Evolutionary conservation across 1,284 basidiomycete species (phyloP), one percentile per base, ranked within the genome.

Genomic region (Puccinia brachypodii): DNA sequence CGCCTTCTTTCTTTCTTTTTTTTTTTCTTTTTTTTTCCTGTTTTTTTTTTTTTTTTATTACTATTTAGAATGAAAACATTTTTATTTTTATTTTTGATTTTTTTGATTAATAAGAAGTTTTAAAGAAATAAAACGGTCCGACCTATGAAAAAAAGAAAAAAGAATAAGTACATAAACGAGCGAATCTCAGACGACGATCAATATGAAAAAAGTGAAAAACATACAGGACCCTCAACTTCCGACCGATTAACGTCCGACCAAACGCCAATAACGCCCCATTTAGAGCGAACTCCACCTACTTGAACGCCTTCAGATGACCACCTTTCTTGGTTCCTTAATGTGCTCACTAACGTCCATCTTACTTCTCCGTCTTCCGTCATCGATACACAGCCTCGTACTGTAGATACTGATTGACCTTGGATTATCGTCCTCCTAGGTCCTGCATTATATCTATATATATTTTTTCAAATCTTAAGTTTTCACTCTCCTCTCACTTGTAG

Each of bases 121-220:
- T 81, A 33, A 66, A 81, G 22, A 81, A 81, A 74, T 81, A 81
- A 40, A 81, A 81, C 2, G 78, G 78, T 11, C 78, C 78, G 42
- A 71, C 78, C 78, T 81, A 66, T n/a, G 22, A 13, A 47, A 74
- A 6, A 9, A 50, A 44, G 25, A 0, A 44, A 33, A 22, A 9
- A 68, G 16, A 31, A 8, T 19, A 64, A 40, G 22, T 6, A 4
- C 16, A n/a, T 9, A 64, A 0, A 1, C 31, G 58, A 19, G 2
- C 2, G 33, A 6, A 28, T 36, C 2, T n/a, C 0, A n/a, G n/a
- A 40, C 2, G 22, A 25, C 3, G n/a, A 62, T 3, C 16, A 60
- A 16, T 8, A 69, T 50, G 69, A 33, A 71, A 40, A 44, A 9
- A 33, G 16, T n/a, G 36, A 22, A 53, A 19, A 25, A 72, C 64